Base-by-base conservation (phyloP, 352 stramenopile species). In the Lagenidium sp. region DNA sequence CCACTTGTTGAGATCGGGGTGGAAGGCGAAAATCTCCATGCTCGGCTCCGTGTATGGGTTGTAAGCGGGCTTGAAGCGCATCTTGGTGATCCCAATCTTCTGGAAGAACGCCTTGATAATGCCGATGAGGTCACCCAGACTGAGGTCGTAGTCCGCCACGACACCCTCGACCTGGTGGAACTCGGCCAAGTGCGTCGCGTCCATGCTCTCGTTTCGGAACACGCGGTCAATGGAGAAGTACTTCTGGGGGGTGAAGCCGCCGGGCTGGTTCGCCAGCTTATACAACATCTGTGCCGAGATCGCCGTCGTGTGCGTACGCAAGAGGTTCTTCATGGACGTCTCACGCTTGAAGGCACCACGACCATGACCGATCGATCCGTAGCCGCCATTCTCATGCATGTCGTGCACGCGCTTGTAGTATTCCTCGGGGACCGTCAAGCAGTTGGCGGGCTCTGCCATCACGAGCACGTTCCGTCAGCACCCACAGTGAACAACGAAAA, bases 21-120 rank as follows among this genome's bases (percentile, higher is more conserved):
- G 96, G 78, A 99, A 99, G 31, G 96, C 96, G 65, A 99, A 99
- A 63, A 99, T 98, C 67, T 99, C 97, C 97, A 99, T 99, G 28
- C 84, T 98, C 16, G 97, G 97, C 75, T 99, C 97, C 35, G 97
- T 99, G 83, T 99, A 99, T 25, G 97, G 97, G 69, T 99, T 99
- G 80, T 98, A 99, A 20, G 97, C 97, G 15, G 97, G 97, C 79
- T 99, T 99, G 86, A 99, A 99, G 65, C 96, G 95, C 61, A 99
- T 91, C 68, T 99, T 73, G 23, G 88, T 97, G 59, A 97, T 98
- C 39, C 89, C 89, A 28, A 97, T 98, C 65, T 98, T 98, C 41
- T 95, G 79, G 76, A 99, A 99, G 78, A 99, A 99, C n/a, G 96
- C 96, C 63, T 98, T 94, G 72, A 99, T 99, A 22, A 97, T 95